A percentile compares a stretch with the other conserved stretches of the same genome.
phyloP scores from a whole-genome alignment of 352 stramenopile species.

The Halophytophthora polymorphica region DNA sequence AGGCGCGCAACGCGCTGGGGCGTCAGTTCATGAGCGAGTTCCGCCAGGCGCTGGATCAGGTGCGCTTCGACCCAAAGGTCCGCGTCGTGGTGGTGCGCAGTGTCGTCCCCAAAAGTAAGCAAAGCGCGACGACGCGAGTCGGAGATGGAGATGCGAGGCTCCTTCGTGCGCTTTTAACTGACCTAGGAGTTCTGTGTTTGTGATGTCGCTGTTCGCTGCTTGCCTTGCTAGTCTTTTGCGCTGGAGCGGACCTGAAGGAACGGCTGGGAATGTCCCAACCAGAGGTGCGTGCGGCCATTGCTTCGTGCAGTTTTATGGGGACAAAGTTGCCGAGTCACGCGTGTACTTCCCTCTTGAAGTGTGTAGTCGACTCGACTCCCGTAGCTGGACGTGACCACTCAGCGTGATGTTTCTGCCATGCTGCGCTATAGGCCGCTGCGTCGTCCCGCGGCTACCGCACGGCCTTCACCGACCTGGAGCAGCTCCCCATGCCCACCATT shows the following conservation, averaged over 20 bases:
- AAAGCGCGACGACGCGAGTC: not conserved
- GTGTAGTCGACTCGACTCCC: too few relatives aligned
- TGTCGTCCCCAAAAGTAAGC: constrained; percentile 48
- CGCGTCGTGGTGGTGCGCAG: constrained; percentile 82
- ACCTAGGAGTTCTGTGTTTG: not conserved
- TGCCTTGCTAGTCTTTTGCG: constrained; percentile 75
- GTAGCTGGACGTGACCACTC: not conserved
- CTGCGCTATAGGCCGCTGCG: constrained; percentile 19
- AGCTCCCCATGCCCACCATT: constrained; percentile 92
- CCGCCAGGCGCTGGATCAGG: constrained; percentile 54
- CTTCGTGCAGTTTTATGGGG: not conserved
- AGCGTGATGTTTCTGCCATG: not conserved
- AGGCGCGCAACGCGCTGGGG: constrained; percentile 74
- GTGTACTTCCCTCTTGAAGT: too few relatives aligned
- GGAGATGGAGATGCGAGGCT: too few relatives aligned
- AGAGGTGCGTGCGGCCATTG: constrained; percentile 44
- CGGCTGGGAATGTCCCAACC: constrained; percentile 80
- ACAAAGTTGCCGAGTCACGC: too few relatives aligned
- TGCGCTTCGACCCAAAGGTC: constrained; percentile 63
- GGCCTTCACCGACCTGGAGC: constrained; percentile 82
- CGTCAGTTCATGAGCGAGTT: constrained; percentile 83
- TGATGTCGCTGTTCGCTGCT: too few relatives aligned
- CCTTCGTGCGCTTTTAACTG: too few relatives aligned
- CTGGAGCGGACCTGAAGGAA: constrained; percentile 90
- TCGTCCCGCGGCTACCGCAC: constrained; percentile 60